These are phyloP conservation scores for Chaetomium globosum DNA, from an alignment of 2,329 filamentous ascomycete genomes.

Conservation along the genomic window DNA sequence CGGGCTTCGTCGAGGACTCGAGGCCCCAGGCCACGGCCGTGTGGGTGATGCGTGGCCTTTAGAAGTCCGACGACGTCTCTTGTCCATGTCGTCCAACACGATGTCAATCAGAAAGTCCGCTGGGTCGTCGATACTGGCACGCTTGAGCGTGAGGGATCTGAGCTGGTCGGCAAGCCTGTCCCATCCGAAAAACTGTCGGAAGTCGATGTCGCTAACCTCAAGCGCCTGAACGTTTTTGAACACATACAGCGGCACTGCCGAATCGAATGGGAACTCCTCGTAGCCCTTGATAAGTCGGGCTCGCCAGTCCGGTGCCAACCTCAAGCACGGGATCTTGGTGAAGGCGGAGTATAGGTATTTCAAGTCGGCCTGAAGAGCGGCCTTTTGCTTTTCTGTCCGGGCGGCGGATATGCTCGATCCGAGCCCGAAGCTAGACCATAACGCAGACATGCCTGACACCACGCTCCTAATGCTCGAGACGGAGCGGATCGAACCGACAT, in stretches of 20 bases:
- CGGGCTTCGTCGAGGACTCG: conserved; percentile 64
- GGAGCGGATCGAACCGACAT: conserved; percentile 89
- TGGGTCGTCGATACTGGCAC: conserved; percentile 84
- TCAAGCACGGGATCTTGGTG: conserved; percentile 93
- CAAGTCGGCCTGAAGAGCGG: conserved; percentile 79
- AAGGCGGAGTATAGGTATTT: conserved; percentile 98
- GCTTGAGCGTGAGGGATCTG: conserved; percentile 83
- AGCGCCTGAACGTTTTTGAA: conserved; percentile 96
- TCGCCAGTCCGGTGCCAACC: conserved; percentile 88
- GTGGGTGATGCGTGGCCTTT: conserved; percentile 83
- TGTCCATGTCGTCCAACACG: conserved; percentile 95
- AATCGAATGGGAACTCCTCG: conserved; percentile 98
- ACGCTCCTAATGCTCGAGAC: conserved; percentile 96
- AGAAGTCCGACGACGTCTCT: conserved; percentile 80
- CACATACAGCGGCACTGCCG: conserved; percentile 89
- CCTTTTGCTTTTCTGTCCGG: conserved; percentile 87
- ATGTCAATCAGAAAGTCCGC: conserved; percentile 89
- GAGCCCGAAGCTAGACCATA: conserved; percentile 88
- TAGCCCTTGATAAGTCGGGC: conserved; percentile 88
- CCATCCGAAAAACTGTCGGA: conserved; percentile 96
- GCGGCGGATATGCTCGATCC: conserved; percentile 76
- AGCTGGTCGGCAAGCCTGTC: conserved; percentile 90
- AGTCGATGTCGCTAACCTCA: conserved; percentile 94
- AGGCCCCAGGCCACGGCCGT: conserved; percentile 63
- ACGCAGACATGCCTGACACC: conserved; percentile 92